Evolutionary conservation across 139 green algal genomes (phyloP).

Genomic region (Closterium sp.): DNA sequence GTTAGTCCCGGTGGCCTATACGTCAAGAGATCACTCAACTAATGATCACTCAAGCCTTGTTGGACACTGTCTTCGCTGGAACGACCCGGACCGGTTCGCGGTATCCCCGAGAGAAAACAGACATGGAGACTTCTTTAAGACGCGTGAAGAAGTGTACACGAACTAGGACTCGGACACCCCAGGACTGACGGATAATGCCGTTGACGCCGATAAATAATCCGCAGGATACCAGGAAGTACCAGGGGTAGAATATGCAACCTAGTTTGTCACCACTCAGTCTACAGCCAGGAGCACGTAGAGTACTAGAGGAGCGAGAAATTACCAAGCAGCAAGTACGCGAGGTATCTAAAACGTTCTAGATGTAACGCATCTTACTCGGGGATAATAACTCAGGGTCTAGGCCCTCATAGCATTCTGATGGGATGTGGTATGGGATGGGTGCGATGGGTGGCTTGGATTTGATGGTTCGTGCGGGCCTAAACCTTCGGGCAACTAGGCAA

Average conservation of each 20-base stretch:
- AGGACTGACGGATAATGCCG: not conserved
- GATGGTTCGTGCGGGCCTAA: not conserved
- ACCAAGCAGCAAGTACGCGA: no score
- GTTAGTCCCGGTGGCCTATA: not conserved
- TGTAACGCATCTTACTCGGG: no score
- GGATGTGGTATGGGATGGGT: not conserved
- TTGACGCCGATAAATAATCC: not conserved
- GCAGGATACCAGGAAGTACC: no score
- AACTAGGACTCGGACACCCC: no score
- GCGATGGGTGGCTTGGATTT: not conserved
- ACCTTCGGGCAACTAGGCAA: not conserved
- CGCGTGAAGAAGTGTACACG: not conserved
- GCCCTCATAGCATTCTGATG: no score
- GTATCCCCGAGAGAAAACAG: not conserved
- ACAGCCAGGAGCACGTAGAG: no score
- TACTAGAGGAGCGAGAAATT: no score
- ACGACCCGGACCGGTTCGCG: not conserved
- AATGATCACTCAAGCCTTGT: not conserved
- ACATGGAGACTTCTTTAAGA: not conserved
- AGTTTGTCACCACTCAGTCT: no score
- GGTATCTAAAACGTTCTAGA: no score
- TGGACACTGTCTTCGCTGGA: not conserved
- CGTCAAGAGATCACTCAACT: not conserved
- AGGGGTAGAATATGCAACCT: no score
- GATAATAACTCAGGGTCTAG: no score